A percentile compares a stretch with the other conserved stretches of the same genome.
These are phyloP conservation scores for Tephrocybe rancida DNA, from an alignment of 768 basidiomycete species.

Conservation along the genomic window DNA sequence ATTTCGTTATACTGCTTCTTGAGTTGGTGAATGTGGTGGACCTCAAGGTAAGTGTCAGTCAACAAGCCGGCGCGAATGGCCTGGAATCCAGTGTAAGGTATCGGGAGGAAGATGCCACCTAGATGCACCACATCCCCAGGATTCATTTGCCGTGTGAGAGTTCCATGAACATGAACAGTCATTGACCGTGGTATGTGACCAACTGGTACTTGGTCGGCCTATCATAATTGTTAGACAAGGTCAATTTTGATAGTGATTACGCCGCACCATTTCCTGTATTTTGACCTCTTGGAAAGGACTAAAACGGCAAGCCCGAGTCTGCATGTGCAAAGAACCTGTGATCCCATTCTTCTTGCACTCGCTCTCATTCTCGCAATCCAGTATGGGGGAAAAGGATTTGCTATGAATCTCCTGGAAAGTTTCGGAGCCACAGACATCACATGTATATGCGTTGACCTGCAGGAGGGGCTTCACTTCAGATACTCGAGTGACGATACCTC, in stretches of 20 bases:
- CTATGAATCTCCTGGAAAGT: slow-evolving; percentile 97
- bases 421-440: slow-evolving; percentile 97
- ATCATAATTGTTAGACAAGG: slow-evolving; percentile 3
- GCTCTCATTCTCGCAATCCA: slow-evolving; percentile 84
- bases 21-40: slow-evolving; percentile 86
- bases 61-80: slow-evolving; percentile 95
- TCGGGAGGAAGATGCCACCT: slow-evolving; percentile 96
- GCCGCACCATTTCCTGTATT: slow-evolving; percentile 94
- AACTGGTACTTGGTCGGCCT: slow-evolving; percentile 99
- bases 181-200: slow-evolving; percentile 99
- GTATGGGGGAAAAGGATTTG: slow-evolving; percentile 88
- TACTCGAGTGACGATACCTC: slow-evolving; percentile 97
- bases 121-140: slow-evolving; percentile 96
- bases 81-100: slow-evolving; percentile 97
- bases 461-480: slow-evolving; percentile 98
- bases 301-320: slow-evolving; percentile 96
- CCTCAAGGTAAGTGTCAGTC: slow-evolving; percentile 96
- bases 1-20: slow-evolving; percentile 98
- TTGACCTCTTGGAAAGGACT: slow-evolving; percentile 98
- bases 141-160: slow-evolving; percentile 86
- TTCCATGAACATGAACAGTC: slow-evolving; percentile 94
- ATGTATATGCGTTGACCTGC: slow-evolving; percentile 97
- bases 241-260: neutral
- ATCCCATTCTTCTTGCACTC: slow-evolving; percentile 87
- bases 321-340: slow-evolving; percentile 94